Percentiles rank a stretch among this genome's conserved stretches.
These are phyloP conservation scores for Diaporthe citriasiana DNA, from an alignment of 2,329 filamentous ascomycete genomes.

Conservation along the genomic window DNA sequence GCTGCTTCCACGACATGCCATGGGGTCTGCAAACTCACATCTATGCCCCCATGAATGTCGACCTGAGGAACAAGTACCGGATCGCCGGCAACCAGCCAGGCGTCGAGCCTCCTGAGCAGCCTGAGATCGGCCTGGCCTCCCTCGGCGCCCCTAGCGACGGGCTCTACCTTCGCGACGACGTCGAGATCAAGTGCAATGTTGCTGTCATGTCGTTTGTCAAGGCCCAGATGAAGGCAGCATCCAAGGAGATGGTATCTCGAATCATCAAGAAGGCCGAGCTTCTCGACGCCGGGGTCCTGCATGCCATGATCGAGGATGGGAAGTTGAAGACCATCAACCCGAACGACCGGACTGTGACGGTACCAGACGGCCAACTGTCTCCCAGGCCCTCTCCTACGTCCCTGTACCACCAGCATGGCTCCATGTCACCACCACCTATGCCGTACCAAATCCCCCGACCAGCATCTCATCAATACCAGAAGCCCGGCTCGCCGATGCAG, in stretches of 20 bases:
- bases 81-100: slow-evolving; percentile 79
- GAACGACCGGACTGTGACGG: slow-evolving; percentile 60
- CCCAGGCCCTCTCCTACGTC: slow-evolving; percentile 24
- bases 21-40: slow-evolving; percentile 81
- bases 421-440: slow-evolving; percentile 29
- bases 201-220: slow-evolving; percentile 76
- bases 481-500: slow-evolving; percentile 51
- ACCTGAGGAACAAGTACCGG: slow-evolving; percentile 77
- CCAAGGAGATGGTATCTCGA: slow-evolving; percentile 76
- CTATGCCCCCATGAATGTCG: slow-evolving; percentile 76
- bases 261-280: slow-evolving; percentile 81
- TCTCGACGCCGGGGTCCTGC: slow-evolving; percentile 74
- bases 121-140: slow-evolving; percentile 71
- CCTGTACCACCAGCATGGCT: slow-evolving; percentile 27
- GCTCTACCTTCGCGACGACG: slow-evolving; percentile 77
- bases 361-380: slow-evolving; percentile 8
- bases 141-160: slow-evolving; percentile 75
- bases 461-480: slow-evolving; percentile 51
- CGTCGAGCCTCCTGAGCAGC: slow-evolving; percentile 70
- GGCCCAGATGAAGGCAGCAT: slow-evolving; percentile 75
- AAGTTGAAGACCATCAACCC: slow-evolving; percentile 71
- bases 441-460: slow-evolving; percentile 60
- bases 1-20: slow-evolving; percentile 80
- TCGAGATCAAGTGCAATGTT: slow-evolving; percentile 79
- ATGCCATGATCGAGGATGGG: slow-evolving; percentile 77